phyloP scores from a whole-genome alignment of 306 rosid genomes.

The Quercus suber region DNA sequence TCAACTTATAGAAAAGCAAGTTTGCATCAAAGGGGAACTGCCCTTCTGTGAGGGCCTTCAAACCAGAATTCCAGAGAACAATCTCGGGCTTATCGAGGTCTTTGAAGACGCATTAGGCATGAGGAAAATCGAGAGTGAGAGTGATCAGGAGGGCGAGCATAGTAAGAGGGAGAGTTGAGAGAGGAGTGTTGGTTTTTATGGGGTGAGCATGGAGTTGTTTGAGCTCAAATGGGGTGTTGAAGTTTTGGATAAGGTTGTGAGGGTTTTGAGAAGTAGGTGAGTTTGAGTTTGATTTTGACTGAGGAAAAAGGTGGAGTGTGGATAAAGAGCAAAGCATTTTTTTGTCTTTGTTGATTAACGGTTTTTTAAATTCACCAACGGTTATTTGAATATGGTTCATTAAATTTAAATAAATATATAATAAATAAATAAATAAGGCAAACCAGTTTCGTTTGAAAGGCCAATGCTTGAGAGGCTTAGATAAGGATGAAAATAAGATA shows the following conservation, averaged over 20 bases:
- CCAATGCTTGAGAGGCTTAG: too few species aligned
- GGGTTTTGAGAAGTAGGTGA: neutral
- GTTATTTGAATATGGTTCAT: too few species aligned
- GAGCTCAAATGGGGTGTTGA: constrained; percentile 51
- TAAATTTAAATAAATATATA: too few species aligned
- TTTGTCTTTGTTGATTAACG: neutral
- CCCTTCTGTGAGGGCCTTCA: constrained; percentile 38
- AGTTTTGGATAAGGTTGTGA: constrained; percentile 34
- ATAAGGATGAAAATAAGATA: too few species aligned
- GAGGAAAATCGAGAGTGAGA: constrained; percentile 32
- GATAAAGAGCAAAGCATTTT: constrained; percentile 19
- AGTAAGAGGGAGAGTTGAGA: constrained; percentile 41
- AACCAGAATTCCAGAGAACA: constrained; percentile 40
- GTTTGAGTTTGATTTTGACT: neutral
- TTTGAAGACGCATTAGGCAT: constrained; percentile 34
- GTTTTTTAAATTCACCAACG: too few species aligned
- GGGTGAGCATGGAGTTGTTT: constrained; percentile 55
- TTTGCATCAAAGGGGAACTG: constrained; percentile 33
- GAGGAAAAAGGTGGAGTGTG: constrained; percentile 8
- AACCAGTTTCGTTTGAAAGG: too few species aligned
- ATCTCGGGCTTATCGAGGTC: constrained; percentile 12
- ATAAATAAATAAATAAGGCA: too few species aligned
- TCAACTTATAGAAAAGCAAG: constrained; percentile 34
- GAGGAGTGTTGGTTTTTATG: constrained; percentile 41
- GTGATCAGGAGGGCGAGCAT: constrained; percentile 41